Evolutionary conservation across 169 alveolate species (phyloP), one percentile per base, ranked within the genome.

Genomic region (Cryptosporidium parvum): DNA sequence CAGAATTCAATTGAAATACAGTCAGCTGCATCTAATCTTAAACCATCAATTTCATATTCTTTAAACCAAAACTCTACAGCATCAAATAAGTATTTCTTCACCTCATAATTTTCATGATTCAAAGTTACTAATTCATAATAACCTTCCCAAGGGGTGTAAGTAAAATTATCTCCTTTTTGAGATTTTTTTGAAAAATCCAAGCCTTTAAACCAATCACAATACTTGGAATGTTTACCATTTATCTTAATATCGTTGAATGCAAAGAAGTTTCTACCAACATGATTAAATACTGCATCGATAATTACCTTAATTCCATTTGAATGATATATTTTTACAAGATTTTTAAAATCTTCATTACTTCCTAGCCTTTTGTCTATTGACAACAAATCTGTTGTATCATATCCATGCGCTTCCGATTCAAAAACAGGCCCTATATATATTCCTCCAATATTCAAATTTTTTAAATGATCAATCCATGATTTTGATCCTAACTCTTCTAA

Each of bases 1-100:
- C 89, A 80, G 62, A 80, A 80, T 6, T 59, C 89, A 21, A 80
- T 80, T 1, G 80, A 29, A 45, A 80, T 42, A 39, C 75, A 65
- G 23, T 80, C 89, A 2, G 89, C 89, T 5, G 89, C 89, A 59
- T 80, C 89, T 18, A 80, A 33, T 59, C 89, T 80, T 45, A 80
- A 23, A 6, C 89, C 89, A 42, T 80, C 89, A 37, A 80, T 80
- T 31, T 45, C 29, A 67, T 58, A 80, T 26, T 80, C 89, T 29
- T 65, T 39, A 65, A 39, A 65, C 89, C 89, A 80, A 80, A 35
- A 80, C 31, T 39, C 58, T 5, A 62, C 89, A 26, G 75, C 89
- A 42, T 80, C 89, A 67, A 35, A 80, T 65, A 80, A 62, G 35
- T 80, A 80, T 53, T 80, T 80, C 31, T 31, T 80, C 6, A 80